Percentiles rank a stretch among this genome's conserved stretches.
phyloP scores from a whole-genome alignment of 306 rosid genomes.

The Vachellia collinsii region DNA sequence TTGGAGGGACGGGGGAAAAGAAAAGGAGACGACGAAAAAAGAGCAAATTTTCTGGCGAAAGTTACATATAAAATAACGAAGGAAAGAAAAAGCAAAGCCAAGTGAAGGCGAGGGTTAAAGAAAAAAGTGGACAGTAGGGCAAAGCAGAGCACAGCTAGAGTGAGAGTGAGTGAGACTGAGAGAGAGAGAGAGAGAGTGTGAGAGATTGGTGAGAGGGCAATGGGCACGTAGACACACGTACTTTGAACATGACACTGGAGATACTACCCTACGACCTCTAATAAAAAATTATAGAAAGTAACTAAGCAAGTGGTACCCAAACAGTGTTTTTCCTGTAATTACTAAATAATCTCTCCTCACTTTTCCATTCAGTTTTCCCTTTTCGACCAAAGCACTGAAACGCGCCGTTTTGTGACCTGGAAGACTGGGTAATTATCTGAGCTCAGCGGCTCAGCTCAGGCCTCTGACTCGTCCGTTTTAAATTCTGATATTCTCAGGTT shows the following conservation, averaged over 20 bases:
- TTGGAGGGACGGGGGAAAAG: slow-evolving; percentile 20
- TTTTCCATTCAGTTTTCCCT: background rate
- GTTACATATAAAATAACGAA: slow-evolving; percentile 15
- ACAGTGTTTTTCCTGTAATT: background rate
- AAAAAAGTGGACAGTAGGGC: slow-evolving; percentile 6
- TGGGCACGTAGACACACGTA: slow-evolving; percentile 7
- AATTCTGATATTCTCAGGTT: background rate
- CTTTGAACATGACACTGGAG: background rate
- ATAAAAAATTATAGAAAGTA: background rate
- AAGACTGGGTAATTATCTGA: background rate
- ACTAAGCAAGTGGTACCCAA: background rate
- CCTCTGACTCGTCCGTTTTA: background rate
- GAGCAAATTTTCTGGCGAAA: slow-evolving; percentile 31
- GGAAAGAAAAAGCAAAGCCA: background rate
- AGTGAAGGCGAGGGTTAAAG: background rate
- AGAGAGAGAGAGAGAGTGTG: background rate
- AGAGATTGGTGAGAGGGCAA: background rate
- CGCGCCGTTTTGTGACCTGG: background rate
- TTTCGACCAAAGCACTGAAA: background rate
- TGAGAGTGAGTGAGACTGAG: background rate
- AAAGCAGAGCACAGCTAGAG: background rate
- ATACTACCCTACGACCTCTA: background rate
- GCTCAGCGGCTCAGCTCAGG: background rate
- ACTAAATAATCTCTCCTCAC: background rate
- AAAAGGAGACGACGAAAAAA: background rate